A percentile compares a stretch with the other conserved stretches of the same genome.
Conservation (phyloP, 805 yeast species). For the Nadsonia fulvescens region DNA sequence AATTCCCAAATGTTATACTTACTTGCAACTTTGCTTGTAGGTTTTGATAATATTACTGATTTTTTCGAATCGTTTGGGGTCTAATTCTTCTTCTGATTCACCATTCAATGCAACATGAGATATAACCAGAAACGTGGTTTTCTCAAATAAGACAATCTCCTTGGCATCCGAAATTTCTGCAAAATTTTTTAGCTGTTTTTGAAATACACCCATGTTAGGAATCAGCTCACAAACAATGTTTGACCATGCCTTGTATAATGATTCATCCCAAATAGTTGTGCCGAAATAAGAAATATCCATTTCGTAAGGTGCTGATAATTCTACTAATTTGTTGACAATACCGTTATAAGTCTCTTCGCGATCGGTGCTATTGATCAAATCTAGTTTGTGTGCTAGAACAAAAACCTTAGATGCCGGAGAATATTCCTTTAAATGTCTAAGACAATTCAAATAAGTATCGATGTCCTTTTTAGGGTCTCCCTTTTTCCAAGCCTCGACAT, state of each 20-base stretch:
- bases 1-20: too few relatives aligned
- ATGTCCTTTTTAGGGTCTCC: conserved; percentile 89
- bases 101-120: conserved; percentile 24
- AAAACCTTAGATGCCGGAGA: conserved; percentile 87
- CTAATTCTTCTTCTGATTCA: conserved; percentile 23
- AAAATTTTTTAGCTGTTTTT: conserved; percentile 54
- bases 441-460: conserved; percentile 72
- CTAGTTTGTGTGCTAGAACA: conserved; percentile 89
- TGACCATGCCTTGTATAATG: conserved; percentile 93
- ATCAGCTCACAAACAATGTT: conserved; percentile 86
- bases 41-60: conserved; percentile 87
- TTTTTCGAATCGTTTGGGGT: conserved; percentile 87
- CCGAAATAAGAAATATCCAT: conserved; percentile 73
- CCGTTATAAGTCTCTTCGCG: conserved; percentile 67
- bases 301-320: conserved; percentile 49
- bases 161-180: conserved; percentile 64
- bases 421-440: conserved; percentile 62
- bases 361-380: conserved; percentile 72
- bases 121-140: conserved; percentile 75
- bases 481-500: conserved; percentile 82
- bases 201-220: conserved; percentile 74
- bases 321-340: conserved; percentile 68
- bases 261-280: conserved; percentile 94
- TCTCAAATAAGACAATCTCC: conserved; percentile 82
- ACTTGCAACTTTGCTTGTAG: conserved; percentile 86